A percentile compares a stretch with the other conserved stretches of the same genome.
Conservation (phyloP, 805 yeast species). For the Blastobotrys parvus region DNA sequence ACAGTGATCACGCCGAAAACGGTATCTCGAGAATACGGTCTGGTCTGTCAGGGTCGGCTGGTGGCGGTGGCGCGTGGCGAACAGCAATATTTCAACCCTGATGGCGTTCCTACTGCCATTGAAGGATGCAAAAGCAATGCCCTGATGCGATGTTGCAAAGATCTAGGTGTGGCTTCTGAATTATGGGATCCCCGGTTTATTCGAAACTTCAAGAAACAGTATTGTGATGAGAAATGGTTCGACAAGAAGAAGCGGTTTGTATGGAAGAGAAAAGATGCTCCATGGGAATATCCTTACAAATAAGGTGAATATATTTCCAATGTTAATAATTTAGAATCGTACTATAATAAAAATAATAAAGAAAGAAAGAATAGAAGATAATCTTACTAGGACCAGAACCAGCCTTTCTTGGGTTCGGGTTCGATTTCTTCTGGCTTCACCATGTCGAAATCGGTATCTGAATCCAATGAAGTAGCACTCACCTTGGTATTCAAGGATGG, state of each 20-base stretch:
- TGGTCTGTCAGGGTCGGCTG: conserved; percentile 78
- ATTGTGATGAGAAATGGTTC: conserved; percentile 67
- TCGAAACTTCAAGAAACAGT: conserved; percentile 49
- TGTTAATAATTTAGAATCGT: no score
- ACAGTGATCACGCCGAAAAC: conserved; percentile 64
- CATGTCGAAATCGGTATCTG: conserved; percentile 14
- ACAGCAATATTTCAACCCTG: conserved; percentile 81
- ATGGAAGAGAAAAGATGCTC: conserved; percentile 83
- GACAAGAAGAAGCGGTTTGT: conserved; percentile 63
- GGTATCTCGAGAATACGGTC: conserved; percentile 84
- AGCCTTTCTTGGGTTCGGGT: background rate
- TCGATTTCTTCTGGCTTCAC: conserved; percentile 15
- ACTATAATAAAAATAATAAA: background rate
- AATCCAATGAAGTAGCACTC: background rate
- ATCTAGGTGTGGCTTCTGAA: conserved; percentile 92
- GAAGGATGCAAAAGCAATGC: conserved; percentile 98
- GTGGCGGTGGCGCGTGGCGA: conserved; percentile 94
- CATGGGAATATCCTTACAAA: conserved; percentile 78
- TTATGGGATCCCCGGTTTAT: conserved; percentile 96
- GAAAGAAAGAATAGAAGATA: background rate
- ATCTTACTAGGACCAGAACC: background rate
- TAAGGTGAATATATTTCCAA: background rate
- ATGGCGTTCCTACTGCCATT: conserved; percentile 87
- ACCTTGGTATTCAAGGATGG: background rate
- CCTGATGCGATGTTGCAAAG: conserved; percentile 95